phyloP scores from a whole-genome alignment of 331 rosid genomes.

The Pyracantha coccinea region DNA sequence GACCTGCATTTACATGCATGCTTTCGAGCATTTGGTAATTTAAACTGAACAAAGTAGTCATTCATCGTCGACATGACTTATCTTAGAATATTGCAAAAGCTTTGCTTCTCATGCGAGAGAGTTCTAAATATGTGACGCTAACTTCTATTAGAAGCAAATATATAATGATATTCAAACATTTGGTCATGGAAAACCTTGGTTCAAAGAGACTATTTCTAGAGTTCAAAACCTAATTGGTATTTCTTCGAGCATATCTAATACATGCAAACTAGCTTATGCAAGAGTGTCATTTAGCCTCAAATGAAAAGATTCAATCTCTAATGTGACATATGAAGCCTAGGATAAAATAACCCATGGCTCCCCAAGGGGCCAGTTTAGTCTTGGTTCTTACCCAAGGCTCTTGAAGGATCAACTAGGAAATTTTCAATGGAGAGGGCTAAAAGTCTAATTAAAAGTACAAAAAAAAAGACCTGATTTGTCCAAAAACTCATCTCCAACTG shows the following conservation, averaged over 20 bases:
- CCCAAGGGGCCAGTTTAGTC: too few relatives aligned
- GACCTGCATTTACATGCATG: too few relatives aligned
- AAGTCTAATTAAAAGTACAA: too few relatives aligned
- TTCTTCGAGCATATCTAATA: neutral
- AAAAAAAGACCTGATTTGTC: too few relatives aligned
- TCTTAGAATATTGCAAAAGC: too few relatives aligned
- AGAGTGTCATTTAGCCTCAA: neutral
- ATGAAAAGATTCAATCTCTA: neutral
- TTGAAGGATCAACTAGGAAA: too few relatives aligned
- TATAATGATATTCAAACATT: neutral
- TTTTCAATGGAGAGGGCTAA: too few relatives aligned
- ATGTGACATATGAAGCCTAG: neutral
- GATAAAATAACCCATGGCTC: neutral
- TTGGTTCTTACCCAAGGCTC: neutral
- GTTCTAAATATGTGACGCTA: neutral
- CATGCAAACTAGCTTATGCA: neutral
- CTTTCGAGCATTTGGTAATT: too few relatives aligned
- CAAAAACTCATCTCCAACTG: too few relatives aligned
- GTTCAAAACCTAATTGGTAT: neutral
- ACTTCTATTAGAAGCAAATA: neutral
- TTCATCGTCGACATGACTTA: neutral
- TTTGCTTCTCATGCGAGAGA: neutral
- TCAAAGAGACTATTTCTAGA: neutral
- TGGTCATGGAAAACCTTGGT: neutral
- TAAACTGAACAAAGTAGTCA: neutral